Conservation (phyloP, 2,329 filamentous ascomycete species). For the Aureobasidium namibiae region DNA sequence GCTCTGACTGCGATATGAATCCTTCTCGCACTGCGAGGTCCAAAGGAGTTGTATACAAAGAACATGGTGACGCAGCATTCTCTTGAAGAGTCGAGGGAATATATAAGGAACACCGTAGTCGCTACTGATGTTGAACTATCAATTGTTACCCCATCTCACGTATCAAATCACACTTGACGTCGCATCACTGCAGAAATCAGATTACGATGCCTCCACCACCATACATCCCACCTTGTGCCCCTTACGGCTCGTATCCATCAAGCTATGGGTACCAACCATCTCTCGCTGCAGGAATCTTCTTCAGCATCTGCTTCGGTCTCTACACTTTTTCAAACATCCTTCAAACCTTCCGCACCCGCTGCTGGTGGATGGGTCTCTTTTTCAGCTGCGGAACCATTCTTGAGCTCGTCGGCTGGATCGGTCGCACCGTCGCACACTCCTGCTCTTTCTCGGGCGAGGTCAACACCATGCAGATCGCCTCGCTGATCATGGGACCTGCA, state of each 20-base stretch:
- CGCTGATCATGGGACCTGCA: constrained; percentile 10
- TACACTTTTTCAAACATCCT: background rate
- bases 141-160: too few relatives aligned
- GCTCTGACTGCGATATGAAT: background rate
- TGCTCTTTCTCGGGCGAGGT: background rate
- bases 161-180: background rate
- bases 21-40: constrained; percentile 9
- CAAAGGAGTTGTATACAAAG: background rate
- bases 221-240: background rate
- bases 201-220: background rate
- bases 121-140: background rate
- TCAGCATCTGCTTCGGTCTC: constrained; percentile 1
- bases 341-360: constrained; percentile 1
- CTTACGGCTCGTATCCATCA: background rate
- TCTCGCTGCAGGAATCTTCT: background rate
- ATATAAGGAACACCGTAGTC: background rate
- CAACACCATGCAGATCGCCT: constrained; percentile 5
- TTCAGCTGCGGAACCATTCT: background rate
- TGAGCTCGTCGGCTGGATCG: constrained; percentile 3
- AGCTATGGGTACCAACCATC: constrained; percentile 8
- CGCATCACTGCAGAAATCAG: background rate
- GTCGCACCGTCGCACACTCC: constrained; percentile 1
- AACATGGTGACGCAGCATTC: background rate
- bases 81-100: background rate
- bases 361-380: constrained; percentile 8